These are phyloP conservation scores for Aspergillus cejpii DNA, from an alignment of 2,329 filamentous ascomycete species.

Conservation along the genomic window DNA sequence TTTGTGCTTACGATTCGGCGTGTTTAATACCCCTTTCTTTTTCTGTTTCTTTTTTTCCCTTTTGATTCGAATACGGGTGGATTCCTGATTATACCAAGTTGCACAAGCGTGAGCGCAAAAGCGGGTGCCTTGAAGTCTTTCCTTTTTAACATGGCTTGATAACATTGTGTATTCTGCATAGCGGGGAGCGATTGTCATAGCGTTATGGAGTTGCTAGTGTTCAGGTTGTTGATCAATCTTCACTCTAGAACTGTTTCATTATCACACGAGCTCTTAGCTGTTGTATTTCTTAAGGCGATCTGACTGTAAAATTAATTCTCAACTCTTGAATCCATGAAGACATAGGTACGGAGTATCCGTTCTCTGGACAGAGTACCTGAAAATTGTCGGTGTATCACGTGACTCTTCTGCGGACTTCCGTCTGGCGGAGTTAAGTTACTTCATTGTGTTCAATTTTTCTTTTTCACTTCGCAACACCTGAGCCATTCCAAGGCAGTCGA, in stretches of 20 bases:
- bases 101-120: constrained; percentile 10
- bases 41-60: constrained; percentile 8
- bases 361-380: background rate
- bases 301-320: background rate
- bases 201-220: background rate
- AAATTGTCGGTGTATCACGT: constrained; percentile 10
- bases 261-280: background rate
- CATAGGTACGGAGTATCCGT: too few relatives aligned
- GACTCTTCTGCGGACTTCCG: background rate
- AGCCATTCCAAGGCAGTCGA: constrained; percentile 14
- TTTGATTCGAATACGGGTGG: constrained; percentile 9
- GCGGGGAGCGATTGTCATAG: constrained; percentile 19
- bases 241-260: background rate
- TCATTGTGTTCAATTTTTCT: constrained; percentile 4
- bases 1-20: constrained; percentile 7
- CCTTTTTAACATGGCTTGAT: constrained; percentile 13
- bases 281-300: background rate
- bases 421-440: background rate
- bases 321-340: background rate
- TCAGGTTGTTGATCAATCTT: constrained; percentile 3
- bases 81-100: constrained; percentile 11
- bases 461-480: constrained; percentile 8
- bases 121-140: constrained; percentile 9
- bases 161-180: constrained; percentile 19
- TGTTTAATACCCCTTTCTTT: constrained; percentile 14